Evolutionary conservation across 2,329 filamentous ascomycete genomes (phyloP), one percentile per base, ranked within the genome.

Genomic region (Aspergillus sp.): DNA sequence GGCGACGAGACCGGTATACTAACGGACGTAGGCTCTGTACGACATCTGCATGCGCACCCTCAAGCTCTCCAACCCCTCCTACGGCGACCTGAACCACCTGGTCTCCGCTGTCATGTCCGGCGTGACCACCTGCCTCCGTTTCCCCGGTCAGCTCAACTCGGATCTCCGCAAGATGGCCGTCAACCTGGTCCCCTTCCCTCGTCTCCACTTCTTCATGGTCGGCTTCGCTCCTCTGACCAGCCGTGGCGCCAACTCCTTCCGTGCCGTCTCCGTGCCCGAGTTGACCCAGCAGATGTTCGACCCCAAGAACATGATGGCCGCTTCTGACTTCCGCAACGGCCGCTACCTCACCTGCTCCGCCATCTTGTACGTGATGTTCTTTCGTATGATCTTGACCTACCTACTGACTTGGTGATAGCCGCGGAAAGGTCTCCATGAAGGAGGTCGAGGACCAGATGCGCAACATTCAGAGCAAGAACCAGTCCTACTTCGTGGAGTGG

Each of bases 241-340:
- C 80, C 88, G 88, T 77, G 87, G 87, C 69, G 88, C 93, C 64
- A 79, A 95, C 84, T 91, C 89, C 67, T 99, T 97, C 93, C 94
- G 94, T 74, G 93, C 94, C 64, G 89, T 97, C 77, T 92, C 88
- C 71, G 94, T 99, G 58, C 93, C 94, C 54, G 94, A 99, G 84
- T 86, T 99, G 77, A 97, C 94, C 71, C 94, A 99, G 84, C 94
- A 99, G 80, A 97, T 99, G 91, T 99, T 96, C 84, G 94, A 99
- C 83, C 93, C 94, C 72, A 99, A 97, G 91, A 99, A 99, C 88
- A 99, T 99, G 93, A 99, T 99, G 94, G 94, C 94, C 80, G 94
- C 94, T 63, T 95, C 92, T 61, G 94, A 99, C 83, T 99, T 99
- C 91, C 91, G 94, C 71, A 99, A 97, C 79, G 94, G 94, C 77